These are phyloP conservation scores for Rhododendron vialii DNA, from an alignment of 148 eudicot species.

Conservation along the genomic window DNA sequence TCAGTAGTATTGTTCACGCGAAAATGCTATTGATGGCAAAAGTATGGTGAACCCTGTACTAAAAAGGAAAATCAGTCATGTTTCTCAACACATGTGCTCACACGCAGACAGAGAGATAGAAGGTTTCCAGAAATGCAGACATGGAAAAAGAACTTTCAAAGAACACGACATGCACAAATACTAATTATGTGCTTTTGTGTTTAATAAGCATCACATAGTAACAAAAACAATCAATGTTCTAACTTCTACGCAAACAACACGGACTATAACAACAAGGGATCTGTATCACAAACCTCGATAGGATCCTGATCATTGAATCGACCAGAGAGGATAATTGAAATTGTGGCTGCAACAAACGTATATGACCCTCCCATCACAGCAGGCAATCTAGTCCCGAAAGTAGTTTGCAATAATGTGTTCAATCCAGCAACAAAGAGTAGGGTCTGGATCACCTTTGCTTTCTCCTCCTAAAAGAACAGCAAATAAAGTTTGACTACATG, in stretches of 20 bases:
- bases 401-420: conserved; percentile 81
- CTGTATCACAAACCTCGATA: conserved; percentile 41
- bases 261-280: not conserved
- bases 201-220: not conserved
- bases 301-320: conserved; percentile 73
- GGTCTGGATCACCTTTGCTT: conserved; percentile 95
- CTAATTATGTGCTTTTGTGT: conserved; percentile 13
- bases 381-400: conserved; percentile 88
- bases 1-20: not conserved
- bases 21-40: not conserved
- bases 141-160: not conserved
- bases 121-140: not conserved
- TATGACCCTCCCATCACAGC: conserved; percentile 92
- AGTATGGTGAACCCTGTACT: not conserved
- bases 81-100: not conserved
- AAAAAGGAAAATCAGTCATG: not conserved
- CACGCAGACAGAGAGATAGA: conserved; percentile 32
- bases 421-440: conserved; percentile 92
- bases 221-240: not conserved
- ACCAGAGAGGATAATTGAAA: conserved; percentile 88
- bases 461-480: conserved; percentile 57
- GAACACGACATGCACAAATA: conserved; percentile 55
- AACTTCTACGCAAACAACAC: not conserved
- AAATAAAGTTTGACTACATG: not conserved
- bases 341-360: conserved; percentile 88